phyloP scores from a whole-genome alignment of 306 rosid species.

The Sophora flavescens region DNA sequence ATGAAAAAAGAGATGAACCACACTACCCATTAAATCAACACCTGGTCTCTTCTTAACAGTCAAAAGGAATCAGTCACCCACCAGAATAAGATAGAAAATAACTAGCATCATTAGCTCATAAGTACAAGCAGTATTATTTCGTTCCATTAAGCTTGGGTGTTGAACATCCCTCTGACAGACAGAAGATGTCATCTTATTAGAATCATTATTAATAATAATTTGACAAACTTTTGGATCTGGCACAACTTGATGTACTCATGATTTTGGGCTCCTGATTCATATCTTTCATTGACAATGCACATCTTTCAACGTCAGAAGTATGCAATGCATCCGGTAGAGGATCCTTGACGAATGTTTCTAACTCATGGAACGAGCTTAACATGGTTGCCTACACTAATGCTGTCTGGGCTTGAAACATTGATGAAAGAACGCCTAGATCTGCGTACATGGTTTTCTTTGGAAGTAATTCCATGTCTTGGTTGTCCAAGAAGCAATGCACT shows the following conservation, averaged over 20 bases:
- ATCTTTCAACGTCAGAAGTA: conserved; percentile 45
- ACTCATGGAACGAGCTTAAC: too few relatives aligned
- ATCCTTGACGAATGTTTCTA: conserved; percentile 2
- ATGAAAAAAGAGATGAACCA: background rate
- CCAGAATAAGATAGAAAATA: background rate
- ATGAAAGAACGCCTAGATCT: too few relatives aligned
- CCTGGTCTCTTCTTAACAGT: background rate
- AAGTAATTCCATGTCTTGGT: too few relatives aligned
- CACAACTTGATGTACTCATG: conserved; percentile 24
- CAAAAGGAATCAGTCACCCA: conserved; percentile 18
- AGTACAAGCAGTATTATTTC: conserved; percentile 55
- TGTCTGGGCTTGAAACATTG: too few relatives aligned
- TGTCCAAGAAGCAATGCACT: too few relatives aligned
- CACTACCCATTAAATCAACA: background rate
- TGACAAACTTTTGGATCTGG: conserved; percentile 39
- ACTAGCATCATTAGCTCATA: conserved; percentile 58
- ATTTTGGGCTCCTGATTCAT: conserved; percentile 42
- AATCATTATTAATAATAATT: conserved; percentile 27
- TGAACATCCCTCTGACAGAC: conserved; percentile 30
- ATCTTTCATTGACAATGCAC: conserved; percentile 42
- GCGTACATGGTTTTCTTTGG: too few relatives aligned
- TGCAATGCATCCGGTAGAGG: conserved; percentile 54
- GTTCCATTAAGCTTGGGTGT: conserved; percentile 59
- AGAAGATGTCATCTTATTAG: conserved; percentile 30
- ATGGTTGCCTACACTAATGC: too few relatives aligned